Evolutionary conservation across 1,139 yeast species (phyloP).

Genomic region (Hyphopichia fennica): DNA sequence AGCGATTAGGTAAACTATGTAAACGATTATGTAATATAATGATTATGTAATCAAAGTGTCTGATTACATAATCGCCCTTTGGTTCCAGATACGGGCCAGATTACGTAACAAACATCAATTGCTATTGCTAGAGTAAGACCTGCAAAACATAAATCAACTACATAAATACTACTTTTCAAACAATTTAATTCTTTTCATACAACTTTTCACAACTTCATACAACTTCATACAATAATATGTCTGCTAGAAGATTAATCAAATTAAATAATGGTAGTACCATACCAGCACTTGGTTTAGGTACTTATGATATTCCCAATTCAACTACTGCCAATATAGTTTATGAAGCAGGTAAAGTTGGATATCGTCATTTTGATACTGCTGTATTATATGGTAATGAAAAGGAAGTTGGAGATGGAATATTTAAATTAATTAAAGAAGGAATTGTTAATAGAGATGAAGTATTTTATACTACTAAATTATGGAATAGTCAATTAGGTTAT

Average conservation of each 20-base stretch:
- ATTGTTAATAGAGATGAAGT: slow-evolving; percentile 55
- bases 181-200: background rate
- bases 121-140: too few relatives aligned
- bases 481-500: slow-evolving; percentile 37
- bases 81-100: too few relatives aligned
- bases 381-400: slow-evolving; percentile 54
- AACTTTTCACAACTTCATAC: too few relatives aligned
- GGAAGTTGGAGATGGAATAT: slow-evolving; percentile 57
- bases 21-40: too few relatives aligned
- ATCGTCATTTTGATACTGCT: slow-evolving; percentile 63
- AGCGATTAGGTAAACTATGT: too few relatives aligned
- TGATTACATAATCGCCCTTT: too few relatives aligned
- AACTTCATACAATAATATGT: too few relatives aligned
- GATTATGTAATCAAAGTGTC: too few relatives aligned
- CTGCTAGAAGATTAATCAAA: slow-evolving; percentile 8
- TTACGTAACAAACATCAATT: too few relatives aligned
- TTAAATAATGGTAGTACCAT: slow-evolving; percentile 27
- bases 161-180: too few relatives aligned
- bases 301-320: slow-evolving; percentile 27
- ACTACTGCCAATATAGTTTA: slow-evolving; percentile 36
- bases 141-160: too few relatives aligned
- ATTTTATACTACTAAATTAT: slow-evolving; percentile 56
- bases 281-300: slow-evolving; percentile 42
- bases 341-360: slow-evolving; percentile 51
- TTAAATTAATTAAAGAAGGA: slow-evolving; percentile 36